These are phyloP conservation scores for Trypanosoma boissoni DNA, from an alignment of 208 protist species.

Conservation along the genomic window DNA sequence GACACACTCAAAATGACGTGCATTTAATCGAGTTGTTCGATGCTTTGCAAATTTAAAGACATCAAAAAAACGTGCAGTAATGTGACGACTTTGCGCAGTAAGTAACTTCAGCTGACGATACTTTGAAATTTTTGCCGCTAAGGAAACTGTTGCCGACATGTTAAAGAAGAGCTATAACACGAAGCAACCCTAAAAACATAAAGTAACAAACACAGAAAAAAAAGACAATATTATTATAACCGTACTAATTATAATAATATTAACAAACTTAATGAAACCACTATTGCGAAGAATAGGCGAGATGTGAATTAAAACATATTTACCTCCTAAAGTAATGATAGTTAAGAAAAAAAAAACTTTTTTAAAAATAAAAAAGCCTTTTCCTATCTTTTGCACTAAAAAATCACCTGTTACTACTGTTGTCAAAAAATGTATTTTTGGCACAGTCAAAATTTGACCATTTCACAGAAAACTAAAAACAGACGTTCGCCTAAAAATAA, in stretches of 20 bases:
- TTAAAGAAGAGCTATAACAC: constrained; percentile 11
- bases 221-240: neutral
- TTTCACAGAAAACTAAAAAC: no score
- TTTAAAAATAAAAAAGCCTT: neutral
- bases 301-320: no score
- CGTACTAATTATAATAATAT: neutral
- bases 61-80: constrained; percentile 30
- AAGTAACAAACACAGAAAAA: constrained; percentile 9
- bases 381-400: no score
- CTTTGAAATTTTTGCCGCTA: constrained; percentile 27
- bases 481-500: no score
- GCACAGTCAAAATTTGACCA: no score
- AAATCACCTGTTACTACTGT: no score
- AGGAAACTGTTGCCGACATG: constrained; percentile 23
- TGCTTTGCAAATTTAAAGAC: constrained; percentile 17
- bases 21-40: constrained; percentile 17
- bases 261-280: constrained; percentile 2
- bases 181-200: constrained; percentile 4
- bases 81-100: constrained; percentile 39
- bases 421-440: no score
- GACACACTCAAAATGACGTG: constrained; percentile 26
- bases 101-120: constrained; percentile 39
- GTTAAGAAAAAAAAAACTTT: constrained; percentile 10
- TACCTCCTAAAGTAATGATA: no score
- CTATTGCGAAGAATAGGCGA: no score